Conservation (phyloP, 1,284 basidiomycete genomes). For the Tremellales sp. region DNA sequence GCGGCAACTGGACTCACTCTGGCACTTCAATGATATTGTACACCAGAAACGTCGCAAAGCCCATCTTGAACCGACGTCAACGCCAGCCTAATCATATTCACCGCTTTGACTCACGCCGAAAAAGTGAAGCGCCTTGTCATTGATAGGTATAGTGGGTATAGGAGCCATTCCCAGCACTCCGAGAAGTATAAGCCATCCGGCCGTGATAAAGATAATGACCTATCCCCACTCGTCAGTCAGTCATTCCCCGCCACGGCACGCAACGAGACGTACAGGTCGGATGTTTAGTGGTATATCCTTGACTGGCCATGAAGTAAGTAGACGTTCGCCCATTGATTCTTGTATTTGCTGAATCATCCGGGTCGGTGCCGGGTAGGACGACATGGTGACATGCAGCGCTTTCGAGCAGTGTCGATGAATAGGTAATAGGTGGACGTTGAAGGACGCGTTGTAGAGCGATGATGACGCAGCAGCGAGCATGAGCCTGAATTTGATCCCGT, state of each 20-base stretch:
- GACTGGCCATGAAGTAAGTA: constrained; percentile 36
- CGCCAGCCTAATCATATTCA: too few species aligned
- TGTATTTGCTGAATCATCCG: constrained; percentile 31
- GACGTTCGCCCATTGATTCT: constrained; percentile 20
- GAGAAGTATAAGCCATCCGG: constrained; percentile 43
- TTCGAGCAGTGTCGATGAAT: too few species aligned
- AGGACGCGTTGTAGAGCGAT: too few species aligned
- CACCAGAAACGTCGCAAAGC: constrained; percentile 44
- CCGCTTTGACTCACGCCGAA: constrained; percentile 39
- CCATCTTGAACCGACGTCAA: too few species aligned
- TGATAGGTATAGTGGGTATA: constrained; percentile 38
- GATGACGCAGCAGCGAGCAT: too few species aligned
- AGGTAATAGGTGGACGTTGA: too few species aligned
- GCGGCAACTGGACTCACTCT: constrained; percentile 32
- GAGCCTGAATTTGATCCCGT: too few species aligned
- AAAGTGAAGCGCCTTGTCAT: constrained; percentile 49
- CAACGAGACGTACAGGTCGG: constrained; percentile 34
- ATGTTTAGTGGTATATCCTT: constrained; percentile 38
- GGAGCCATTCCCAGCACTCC: constrained; percentile 46
- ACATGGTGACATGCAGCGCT: constrained; percentile 9
- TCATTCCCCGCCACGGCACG: not conserved
- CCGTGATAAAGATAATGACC: constrained; percentile 43
- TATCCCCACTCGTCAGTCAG: constrained; percentile 6
- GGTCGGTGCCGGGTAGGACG: constrained; percentile 33
- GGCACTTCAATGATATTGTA: constrained; percentile 48